These are phyloP conservation scores for Geosmithia morbida DNA, from an alignment of 2,329 filamentous ascomycete genomes.

Conservation along the genomic window DNA sequence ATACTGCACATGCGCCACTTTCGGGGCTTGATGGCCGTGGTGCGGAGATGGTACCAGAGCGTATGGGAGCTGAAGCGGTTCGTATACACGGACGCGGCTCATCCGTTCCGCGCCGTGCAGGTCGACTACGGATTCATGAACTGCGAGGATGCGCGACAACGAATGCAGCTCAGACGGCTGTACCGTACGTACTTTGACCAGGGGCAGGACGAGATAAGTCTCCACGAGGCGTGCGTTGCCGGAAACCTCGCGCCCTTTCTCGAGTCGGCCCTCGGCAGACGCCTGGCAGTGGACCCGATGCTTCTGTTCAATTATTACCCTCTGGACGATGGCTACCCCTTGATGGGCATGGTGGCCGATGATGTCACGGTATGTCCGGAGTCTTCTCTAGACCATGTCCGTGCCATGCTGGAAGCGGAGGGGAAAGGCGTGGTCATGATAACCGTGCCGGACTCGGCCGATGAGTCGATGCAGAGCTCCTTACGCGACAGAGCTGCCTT, in stretches of 20 bases:
- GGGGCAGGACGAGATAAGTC: neutral
- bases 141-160: neutral
- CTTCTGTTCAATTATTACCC: neutral
- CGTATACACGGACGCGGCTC: neutral
- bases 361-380: neutral
- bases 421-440: neutral
- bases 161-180: neutral
- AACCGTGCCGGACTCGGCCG: neutral
- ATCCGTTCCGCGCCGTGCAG: neutral
- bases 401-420: neutral
- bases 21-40: neutral
- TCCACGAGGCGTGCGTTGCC: neutral
- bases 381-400: neutral
- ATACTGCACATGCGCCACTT: neutral
- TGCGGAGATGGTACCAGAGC: neutral
- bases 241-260: neutral
- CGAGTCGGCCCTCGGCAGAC: neutral
- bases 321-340: neutral
- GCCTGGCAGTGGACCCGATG: neutral
- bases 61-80: neutral
- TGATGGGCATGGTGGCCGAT: neutral
- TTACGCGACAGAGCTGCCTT: neutral
- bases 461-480: no score
- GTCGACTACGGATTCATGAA: neutral
- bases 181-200: neutral